phyloP scores from a whole-genome alignment of 306 rosid genomes.

The Sophora flavescens region DNA sequence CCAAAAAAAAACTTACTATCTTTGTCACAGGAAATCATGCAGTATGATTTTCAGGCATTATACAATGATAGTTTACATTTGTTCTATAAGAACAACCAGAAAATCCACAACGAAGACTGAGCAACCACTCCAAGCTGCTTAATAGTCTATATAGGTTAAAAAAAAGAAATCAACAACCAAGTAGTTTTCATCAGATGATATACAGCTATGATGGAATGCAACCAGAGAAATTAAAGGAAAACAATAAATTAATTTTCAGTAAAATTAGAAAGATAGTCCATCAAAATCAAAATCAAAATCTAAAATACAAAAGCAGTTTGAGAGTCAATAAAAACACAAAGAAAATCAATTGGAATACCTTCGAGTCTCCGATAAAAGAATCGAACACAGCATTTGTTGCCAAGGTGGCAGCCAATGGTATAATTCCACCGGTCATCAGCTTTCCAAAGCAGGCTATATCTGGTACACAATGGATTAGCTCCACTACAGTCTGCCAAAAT shows the following conservation, averaged over 20 bases:
- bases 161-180: conserved; percentile 27
- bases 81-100: conserved; percentile 19
- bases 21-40: conserved; percentile 13
- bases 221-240: conserved; percentile 27
- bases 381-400: conserved; percentile 82
- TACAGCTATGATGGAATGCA: conserved; percentile 32
- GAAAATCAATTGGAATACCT: conserved; percentile 58
- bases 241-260: neutral
- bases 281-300: conserved; percentile 17
- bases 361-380: conserved; percentile 91
- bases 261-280: conserved; percentile 31
- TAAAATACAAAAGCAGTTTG: conserved; percentile 5
- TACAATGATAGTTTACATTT: neutral
- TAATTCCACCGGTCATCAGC: conserved; percentile 92
- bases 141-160: conserved; percentile 21
- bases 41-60: conserved; percentile 36
- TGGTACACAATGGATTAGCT: conserved; percentile 81
- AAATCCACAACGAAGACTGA: conserved; percentile 29
- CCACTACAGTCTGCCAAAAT: conserved; percentile 73
- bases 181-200: conserved; percentile 24
- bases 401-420: conserved; percentile 88
- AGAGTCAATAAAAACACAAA: conserved; percentile 26
- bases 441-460: conserved; percentile 94
- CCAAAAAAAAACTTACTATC: neutral
- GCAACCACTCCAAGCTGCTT: conserved; percentile 31